Evolutionary conservation across 768 basidiomycete species (phyloP), one percentile per base, ranked within the genome.

Genomic region (Lactarius hatsudake): DNA sequence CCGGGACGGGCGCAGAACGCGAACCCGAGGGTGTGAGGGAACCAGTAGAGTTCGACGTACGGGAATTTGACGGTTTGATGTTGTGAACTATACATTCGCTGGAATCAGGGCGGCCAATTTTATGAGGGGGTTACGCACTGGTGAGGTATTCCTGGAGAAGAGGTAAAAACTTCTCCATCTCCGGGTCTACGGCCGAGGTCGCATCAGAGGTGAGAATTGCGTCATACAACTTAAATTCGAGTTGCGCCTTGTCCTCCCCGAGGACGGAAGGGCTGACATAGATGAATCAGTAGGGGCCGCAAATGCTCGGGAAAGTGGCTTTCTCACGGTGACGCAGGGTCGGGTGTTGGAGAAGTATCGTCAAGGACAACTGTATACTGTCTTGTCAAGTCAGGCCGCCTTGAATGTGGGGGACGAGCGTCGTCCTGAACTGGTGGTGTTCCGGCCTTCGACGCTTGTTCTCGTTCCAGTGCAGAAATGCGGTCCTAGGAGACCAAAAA

Each of bases 111-210:
- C 13, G 26, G 43, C 5, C 51, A 26, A 9, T 7, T 17, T 28
- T 3, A 18, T 28, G 28, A 15, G n/a, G 18, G 45, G 36, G 36
- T 38, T 2, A 60, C 66, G 62, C 28, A 90, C 91, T 69, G 67
- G 77, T 87, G 61, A 87, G 81, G 75, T 93, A 93, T 68, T 91
- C 89, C 65, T 86, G 83, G n/a, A 93, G 76, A 80, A 93, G 80
- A 0, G 91, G 87, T 55, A 90, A 66, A 72, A 93, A 92, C 63
- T 89, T 90, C 63, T 87, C 90, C 79, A 93, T 84, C 71, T 92
- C 89, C 5, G 80, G 73, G 69, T 87, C 88, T n/a, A 59, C 55
- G 45, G 71, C 42, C 23, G 68, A 62, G 26, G 67, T 15, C 34
- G 69, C 64, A 12, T 66, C 54, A 7, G 66, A 57, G 0, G 70